Conservation (phyloP, 164 flowering plant species). For the Buxus sempervirens region DNA sequence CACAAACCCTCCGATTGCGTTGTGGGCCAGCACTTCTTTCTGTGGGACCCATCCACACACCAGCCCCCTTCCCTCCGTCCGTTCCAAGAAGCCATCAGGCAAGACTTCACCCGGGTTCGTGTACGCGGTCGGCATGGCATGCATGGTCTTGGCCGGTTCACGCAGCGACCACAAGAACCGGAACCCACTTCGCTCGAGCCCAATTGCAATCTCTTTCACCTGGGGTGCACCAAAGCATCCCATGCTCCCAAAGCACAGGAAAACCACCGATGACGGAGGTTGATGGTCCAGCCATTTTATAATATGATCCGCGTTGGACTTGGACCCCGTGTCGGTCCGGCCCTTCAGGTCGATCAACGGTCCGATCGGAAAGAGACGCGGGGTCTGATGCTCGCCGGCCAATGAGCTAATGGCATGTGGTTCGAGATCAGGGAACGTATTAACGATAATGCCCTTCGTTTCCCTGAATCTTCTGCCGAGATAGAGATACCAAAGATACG, state of each 20-base stretch:
- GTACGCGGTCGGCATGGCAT: conserved; percentile 1
- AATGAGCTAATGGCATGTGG: conserved; percentile 6
- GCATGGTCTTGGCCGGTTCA: not conserved
- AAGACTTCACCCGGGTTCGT: conserved; percentile 11
- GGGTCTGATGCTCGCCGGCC: not conserved
- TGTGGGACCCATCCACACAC: too few relatives aligned
- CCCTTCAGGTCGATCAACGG: conserved; percentile 23
- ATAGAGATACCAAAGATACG: not conserved
- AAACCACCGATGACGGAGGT: conserved; percentile 27
- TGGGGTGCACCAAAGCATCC: conserved; percentile 26
- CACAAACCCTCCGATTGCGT: too few relatives aligned
- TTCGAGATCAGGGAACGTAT: conserved; percentile 33
- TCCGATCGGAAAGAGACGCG: conserved; percentile 33
- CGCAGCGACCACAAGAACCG: conserved; percentile 36
- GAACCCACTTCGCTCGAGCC: conserved; percentile 23
- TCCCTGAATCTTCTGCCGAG: conserved; percentile 13
- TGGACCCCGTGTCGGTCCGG: not conserved
- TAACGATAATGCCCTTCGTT: conserved; percentile 34
- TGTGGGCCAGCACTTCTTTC: conserved; percentile 27
- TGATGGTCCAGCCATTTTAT: conserved; percentile 39
- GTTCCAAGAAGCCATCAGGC: conserved; percentile 36
- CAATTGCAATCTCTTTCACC: conserved; percentile 24
- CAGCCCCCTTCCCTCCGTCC: conserved; percentile 34
- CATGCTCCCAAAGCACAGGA: conserved; percentile 37
- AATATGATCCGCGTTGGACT: not conserved